Conservation (phyloP, 495 filamentous ascomycete species). For the Hyaloscypha variabilis region DNA sequence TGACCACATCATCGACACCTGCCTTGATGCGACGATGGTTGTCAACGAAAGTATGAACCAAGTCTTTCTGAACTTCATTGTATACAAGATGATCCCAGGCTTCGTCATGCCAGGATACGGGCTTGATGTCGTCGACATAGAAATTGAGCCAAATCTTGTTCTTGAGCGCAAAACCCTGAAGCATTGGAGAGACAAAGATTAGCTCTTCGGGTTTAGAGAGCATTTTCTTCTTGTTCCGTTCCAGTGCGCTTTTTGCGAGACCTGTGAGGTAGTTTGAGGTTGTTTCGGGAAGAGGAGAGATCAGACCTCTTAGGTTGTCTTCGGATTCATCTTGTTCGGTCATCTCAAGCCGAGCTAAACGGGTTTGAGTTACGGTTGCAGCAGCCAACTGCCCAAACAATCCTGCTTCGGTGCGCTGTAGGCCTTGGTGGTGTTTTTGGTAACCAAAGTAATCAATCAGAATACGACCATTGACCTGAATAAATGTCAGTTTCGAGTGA, state of each 20-base stretch:
- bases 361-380: too few species aligned
- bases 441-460: slow-evolving; percentile 41
- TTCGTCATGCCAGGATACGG: slow-evolving; percentile 39
- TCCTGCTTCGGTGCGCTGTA: slow-evolving; percentile 18
- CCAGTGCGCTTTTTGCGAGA: slow-evolving; percentile 28
- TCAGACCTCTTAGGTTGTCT: too few species aligned
- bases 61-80: slow-evolving; percentile 41
- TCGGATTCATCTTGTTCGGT: too few species aligned
- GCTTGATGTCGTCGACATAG: slow-evolving; percentile 38
- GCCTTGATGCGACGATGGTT: slow-evolving; percentile 29
- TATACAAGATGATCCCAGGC: slow-evolving; percentile 44
- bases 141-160: slow-evolving; percentile 42
- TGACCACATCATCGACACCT: slow-evolving; percentile 31
- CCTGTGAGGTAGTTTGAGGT: slow-evolving; percentile 14
- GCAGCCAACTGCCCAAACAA: too few species aligned
- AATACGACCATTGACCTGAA: slow-evolving; percentile 32
- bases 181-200: slow-evolving; percentile 39
- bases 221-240: slow-evolving; percentile 32
- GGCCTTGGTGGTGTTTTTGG: slow-evolving; percentile 37
- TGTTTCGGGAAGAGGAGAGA: slow-evolving; percentile 7
- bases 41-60: slow-evolving; percentile 43
- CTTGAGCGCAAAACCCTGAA: slow-evolving; percentile 44
- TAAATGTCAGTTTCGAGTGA: too few species aligned
- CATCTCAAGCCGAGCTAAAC: too few species aligned
- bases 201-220: slow-evolving; percentile 29